Base-by-base conservation (phyloP, 176 grass and related monocot species). In the Eragrostis curvula region DNA sequence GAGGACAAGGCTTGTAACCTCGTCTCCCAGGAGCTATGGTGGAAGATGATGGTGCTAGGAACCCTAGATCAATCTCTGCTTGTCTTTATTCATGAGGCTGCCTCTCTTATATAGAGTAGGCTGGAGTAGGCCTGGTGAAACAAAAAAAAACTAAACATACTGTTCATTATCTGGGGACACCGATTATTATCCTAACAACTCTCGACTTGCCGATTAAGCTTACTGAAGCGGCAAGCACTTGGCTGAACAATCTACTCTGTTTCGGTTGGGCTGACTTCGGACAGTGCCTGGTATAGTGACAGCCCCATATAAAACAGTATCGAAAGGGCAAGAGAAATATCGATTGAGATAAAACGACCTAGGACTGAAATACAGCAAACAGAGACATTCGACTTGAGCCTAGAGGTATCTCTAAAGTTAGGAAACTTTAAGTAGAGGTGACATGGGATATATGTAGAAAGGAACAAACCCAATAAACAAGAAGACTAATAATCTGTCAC, bases 331-430 rank as follows among this genome's bases (percentile, higher is more conserved):
- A 55, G 46, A 79, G 60, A 32, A 18, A 50, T 21, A 51, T 21
- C 28, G n/a, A 49, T 48, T 36, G 6, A 13, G 25, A 23, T 49
- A 14, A 59, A 64, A 74, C n/a, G 11, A 50, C n/a, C 59, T 50
- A 32, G 75, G 3, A 32, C 12, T 78, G 59, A 77, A 63, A 50
- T 17, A 78, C 10, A 65, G 18, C 25, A 65, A 50, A 32, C 63
- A 64, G 62, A 64, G 18, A 13, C 11, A n/a, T 23, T 51, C 30
- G 15, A 72, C 15, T 51, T 72, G 14, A 48, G 20, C 28, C 5
- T 74, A 36, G 18, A 55, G 52, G 20, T 51, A 71, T 51, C 17
- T 46, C 40, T 61, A 60, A 71, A 76, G n/a, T 77, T 77, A 77
- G 42, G 24, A 62, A 48, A 21, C 18, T 53, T 52, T 36, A 53